These are phyloP conservation scores for Psophocarpus tetragonolobus DNA, from an alignment of 306 rosid species.

Conservation along the genomic window DNA sequence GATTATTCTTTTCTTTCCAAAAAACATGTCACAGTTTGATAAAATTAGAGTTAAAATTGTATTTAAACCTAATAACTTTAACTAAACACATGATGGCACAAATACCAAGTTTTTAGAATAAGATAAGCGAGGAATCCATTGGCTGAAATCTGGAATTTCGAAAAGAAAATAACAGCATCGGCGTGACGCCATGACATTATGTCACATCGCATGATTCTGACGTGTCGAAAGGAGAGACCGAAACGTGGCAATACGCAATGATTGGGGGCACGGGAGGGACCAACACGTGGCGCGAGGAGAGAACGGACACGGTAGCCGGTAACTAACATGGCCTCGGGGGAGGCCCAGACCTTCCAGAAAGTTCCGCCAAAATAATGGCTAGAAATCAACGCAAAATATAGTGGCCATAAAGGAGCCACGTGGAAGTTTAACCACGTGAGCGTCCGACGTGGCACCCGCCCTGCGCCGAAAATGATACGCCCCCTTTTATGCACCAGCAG, in stretches of 20 bases:
- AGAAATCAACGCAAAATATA: slow-evolving; percentile 21
- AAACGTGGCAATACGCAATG: slow-evolving; percentile 42
- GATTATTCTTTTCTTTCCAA: too few species aligned
- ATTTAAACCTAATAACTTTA: not conserved
- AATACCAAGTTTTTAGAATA: too few species aligned
- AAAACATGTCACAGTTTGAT: too few species aligned
- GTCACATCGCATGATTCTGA: not conserved
- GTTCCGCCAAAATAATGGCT: slow-evolving; percentile 60
- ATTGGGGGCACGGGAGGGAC: slow-evolving; percentile 1
- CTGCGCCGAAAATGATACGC: slow-evolving; percentile 62
- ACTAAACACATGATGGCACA: not conserved
- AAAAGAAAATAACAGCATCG: not conserved
- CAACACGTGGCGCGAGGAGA: slow-evolving; percentile 37
- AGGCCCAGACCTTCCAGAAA: slow-evolving; percentile 55
- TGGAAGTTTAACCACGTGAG: slow-evolving; percentile 45
- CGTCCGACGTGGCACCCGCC: slow-evolving; percentile 64
- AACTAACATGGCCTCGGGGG: slow-evolving; percentile 8
- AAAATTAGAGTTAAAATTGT: too few species aligned
- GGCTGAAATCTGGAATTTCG: too few species aligned
- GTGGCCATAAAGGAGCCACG: slow-evolving; percentile 46
- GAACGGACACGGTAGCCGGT: slow-evolving; percentile 35
- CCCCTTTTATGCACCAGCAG: slow-evolving; percentile 49
- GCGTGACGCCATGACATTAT: not conserved
- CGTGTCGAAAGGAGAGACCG: not conserved
- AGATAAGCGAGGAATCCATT: too few species aligned